A percentile compares a stretch with the other conserved stretches of the same genome.
phyloP scores from a whole-genome alignment of 1,284 basidiomycete genomes.

The Apiotrichum siamense region DNA sequence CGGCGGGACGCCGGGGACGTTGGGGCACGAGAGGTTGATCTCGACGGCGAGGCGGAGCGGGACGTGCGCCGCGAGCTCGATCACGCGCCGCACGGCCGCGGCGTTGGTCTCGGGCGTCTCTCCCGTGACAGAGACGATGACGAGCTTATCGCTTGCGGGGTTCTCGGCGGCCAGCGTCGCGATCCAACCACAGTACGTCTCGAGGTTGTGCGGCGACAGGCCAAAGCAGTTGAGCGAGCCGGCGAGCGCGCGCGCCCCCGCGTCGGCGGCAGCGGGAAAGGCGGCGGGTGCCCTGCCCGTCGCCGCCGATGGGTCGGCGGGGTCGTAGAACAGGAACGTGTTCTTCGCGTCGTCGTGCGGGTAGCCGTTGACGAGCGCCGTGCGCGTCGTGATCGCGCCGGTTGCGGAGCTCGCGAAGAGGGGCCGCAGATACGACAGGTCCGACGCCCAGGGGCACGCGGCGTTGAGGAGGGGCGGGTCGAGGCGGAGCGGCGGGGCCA shows the following conservation, averaged over 20 bases:
- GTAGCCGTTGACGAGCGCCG: slow-evolving; percentile 15
- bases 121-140: slow-evolving; percentile 14
- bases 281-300: neutral
- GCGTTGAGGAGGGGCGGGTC: slow-evolving; percentile 17
- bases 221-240: slow-evolving; percentile 17
- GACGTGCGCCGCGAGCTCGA: neutral
- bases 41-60: slow-evolving; percentile 10
- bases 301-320: neutral
- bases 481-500: slow-evolving; percentile 4
- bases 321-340: slow-evolving; percentile 18
- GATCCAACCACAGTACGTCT: slow-evolving; percentile 6
- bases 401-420: slow-evolving; percentile 9
- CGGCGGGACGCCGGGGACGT: slow-evolving; percentile 16
- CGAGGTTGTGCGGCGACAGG: slow-evolving; percentile 8
- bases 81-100: slow-evolving; percentile 6
- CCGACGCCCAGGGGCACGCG: slow-evolving; percentile 15
- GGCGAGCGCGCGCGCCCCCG: too few relatives aligned
- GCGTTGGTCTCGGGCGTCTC: slow-evolving; percentile 11
- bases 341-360: slow-evolving; percentile 17
- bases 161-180: slow-evolving; percentile 1
- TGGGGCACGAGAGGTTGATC: slow-evolving; percentile 18
- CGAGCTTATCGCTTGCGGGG: slow-evolving; percentile 3
- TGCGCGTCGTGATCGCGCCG: slow-evolving; percentile 17
- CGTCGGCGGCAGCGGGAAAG: neutral
- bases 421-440: slow-evolving; percentile 9